Evolutionary conservation across 495 filamentous ascomycete genomes (phyloP).

Genomic region (Neurospora sp.): DNA sequence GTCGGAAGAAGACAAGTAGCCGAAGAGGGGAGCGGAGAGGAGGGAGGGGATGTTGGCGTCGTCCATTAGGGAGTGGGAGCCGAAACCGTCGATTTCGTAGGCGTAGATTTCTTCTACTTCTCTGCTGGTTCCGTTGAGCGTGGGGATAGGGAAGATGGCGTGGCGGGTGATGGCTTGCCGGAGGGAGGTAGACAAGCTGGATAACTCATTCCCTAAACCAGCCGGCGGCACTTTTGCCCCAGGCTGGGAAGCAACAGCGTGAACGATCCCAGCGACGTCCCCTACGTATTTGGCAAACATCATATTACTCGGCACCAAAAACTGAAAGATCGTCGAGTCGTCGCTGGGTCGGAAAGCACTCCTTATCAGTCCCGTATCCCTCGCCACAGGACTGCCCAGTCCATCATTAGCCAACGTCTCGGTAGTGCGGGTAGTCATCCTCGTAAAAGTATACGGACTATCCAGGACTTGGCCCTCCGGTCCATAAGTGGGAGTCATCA

Average conservation of each 20-base stretch:
- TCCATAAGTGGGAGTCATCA: slow-evolving; percentile 47
- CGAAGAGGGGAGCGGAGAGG: slow-evolving; percentile 42
- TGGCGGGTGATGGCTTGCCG: slow-evolving; percentile 37
- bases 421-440: slow-evolving; percentile 39
- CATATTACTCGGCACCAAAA: slow-evolving; percentile 58
- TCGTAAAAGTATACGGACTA: slow-evolving; percentile 47
- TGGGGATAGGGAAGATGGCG: slow-evolving; percentile 30
- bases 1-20: slow-evolving; percentile 34
- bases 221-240: slow-evolving; percentile 2
- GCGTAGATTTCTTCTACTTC: slow-evolving; percentile 37
- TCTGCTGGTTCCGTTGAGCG: neutral
- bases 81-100: slow-evolving; percentile 53
- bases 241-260: neutral
- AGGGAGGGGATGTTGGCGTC: slow-evolving; percentile 53
- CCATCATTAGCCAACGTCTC: slow-evolving; percentile 53
- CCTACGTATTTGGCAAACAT: slow-evolving; percentile 51
- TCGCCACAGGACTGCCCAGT: slow-evolving; percentile 44
- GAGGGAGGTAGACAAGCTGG: slow-evolving; percentile 32
- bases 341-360: slow-evolving; percentile 57
- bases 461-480: slow-evolving; percentile 41
- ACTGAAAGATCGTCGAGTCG: slow-evolving; percentile 46
- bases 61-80: slow-evolving; percentile 44
- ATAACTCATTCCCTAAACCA: slow-evolving; percentile 38
- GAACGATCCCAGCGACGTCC: slow-evolving; percentile 38
- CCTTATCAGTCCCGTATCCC: slow-evolving; percentile 50